Evolutionary conservation across 2,329 filamentous ascomycete genomes (phyloP).

Genomic region (Talaromyces sp.): DNA sequence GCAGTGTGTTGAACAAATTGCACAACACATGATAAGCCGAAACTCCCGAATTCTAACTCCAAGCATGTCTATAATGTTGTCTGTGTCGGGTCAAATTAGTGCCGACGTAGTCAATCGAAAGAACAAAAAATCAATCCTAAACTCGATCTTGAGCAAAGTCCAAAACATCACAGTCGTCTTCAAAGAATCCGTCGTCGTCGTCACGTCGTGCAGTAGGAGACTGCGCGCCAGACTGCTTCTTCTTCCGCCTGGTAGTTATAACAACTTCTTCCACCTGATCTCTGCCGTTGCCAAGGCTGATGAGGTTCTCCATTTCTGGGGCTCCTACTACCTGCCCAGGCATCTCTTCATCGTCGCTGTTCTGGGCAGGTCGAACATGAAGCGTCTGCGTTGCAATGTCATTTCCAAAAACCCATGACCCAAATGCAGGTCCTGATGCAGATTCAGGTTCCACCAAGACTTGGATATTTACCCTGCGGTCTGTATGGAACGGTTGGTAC

Average conservation of each 20-base stretch:
- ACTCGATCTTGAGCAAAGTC: constrained; percentile 68
- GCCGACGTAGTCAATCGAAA: not conserved
- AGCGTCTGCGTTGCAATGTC: constrained; percentile 45
- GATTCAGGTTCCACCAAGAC: constrained; percentile 52
- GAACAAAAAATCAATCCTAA: constrained; percentile 19
- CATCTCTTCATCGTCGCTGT: constrained; percentile 31
- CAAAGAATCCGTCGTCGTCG: constrained; percentile 71
- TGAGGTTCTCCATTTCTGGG: constrained; percentile 45
- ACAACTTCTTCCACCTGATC: constrained; percentile 71
- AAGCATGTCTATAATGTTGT: not conserved
- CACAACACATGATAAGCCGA: not conserved
- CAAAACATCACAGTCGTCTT: constrained; percentile 86
- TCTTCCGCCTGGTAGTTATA: constrained; percentile 70
- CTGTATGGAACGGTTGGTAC: constrained; percentile 94
- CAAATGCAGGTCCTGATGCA: constrained; percentile 26
- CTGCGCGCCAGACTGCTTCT: constrained; percentile 36
- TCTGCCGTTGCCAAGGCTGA: constrained; percentile 48
- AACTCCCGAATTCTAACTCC: not conserved
- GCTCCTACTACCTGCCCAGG: constrained; percentile 24
- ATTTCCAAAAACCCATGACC: constrained; percentile 52
- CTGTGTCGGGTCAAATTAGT: not conserved
- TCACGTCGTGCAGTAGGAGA: constrained; percentile 36
- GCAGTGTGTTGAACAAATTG: not conserved
- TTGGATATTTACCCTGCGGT: constrained; percentile 74
- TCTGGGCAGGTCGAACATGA: constrained; percentile 40